Evolutionary conservation across 768 basidiomycete species (phyloP), one percentile per base, ranked within the genome.

Genomic region (Jaapia argillacea): DNA sequence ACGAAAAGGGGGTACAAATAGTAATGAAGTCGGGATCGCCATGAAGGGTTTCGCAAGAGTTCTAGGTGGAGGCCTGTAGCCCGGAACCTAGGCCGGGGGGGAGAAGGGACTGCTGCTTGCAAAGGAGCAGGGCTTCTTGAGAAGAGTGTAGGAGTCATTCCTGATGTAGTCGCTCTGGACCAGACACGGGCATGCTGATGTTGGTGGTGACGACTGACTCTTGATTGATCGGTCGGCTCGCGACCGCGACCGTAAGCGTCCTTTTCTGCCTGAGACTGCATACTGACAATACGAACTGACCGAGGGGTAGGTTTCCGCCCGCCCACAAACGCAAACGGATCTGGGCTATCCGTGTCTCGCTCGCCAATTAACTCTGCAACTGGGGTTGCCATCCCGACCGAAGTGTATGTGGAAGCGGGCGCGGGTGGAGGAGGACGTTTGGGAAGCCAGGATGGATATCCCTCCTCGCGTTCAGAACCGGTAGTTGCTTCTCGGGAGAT

Each of bases 361-460:
- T 12, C 6, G 45, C 23, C 39, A 25, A 56, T 47, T 0, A 48
- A 42, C 22, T 62, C 61, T 7, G 10, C 7, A 7, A 10, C 37
- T 21, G 37, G 37, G 22, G 61, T 40, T 22, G 63, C 61, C 5
- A 51, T 50, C 52, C 59, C 54, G 43, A 64, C 58, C n/a, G 66
- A 69, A 39, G 71, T 65, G 22, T 73, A 75, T 5, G 82, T 85
- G 6, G 82, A 83, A 3, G 74, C 73, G 3, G 88, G 87, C 5
- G 75, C 76, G 0, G 87, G 87, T 1, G 77, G 83, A 13, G 78
- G 79, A 2, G 88, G 87, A 12, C 87, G 72, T 46, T 68, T 75
- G 14, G 87, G 87, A 1, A 90, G 77, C 87, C 87, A 90, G 20
- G 83, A 80, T 2, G 87, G 87, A 57, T 90, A 90, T 12, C 79